Conservation (phyloP, 164 flowering plant genomes). For the Berberis thunbergii region DNA sequence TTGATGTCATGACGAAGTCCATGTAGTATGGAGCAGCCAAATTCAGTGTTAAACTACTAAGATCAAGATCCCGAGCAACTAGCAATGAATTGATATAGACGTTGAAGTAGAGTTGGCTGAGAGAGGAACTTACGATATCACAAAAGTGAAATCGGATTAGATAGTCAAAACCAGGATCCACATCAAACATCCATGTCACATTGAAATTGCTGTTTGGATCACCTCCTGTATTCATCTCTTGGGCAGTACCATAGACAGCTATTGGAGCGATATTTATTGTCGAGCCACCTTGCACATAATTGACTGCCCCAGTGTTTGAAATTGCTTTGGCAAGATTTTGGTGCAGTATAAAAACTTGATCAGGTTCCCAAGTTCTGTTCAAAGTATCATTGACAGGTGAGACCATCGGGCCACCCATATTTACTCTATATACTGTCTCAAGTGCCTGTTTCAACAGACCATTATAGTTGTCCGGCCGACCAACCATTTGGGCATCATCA, state of each 20-base stretch:
- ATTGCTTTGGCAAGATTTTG: slow-evolving; percentile 11
- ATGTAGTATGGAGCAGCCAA: slow-evolving; percentile 18
- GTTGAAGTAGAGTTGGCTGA: slow-evolving; percentile 49
- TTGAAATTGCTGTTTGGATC: slow-evolving; percentile 60
- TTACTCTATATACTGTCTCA: slow-evolving; percentile 74
- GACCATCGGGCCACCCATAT: slow-evolving; percentile 62
- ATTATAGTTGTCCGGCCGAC: neutral
- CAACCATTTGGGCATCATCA: slow-evolving; percentile 15
- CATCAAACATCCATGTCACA: slow-evolving; percentile 73
- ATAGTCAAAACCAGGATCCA: slow-evolving; percentile 67
- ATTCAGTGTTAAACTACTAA: slow-evolving; percentile 31
- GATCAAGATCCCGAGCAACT: slow-evolving; percentile 49
- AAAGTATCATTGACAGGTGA: slow-evolving; percentile 34
- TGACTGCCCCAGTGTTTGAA: slow-evolving; percentile 13
- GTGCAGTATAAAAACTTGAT: slow-evolving; percentile 43
- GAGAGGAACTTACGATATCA: slow-evolving; percentile 36
- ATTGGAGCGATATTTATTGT: slow-evolving; percentile 57
- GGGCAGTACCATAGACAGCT: slow-evolving; percentile 59
- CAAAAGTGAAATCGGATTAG: slow-evolving; percentile 71
- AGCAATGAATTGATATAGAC: slow-evolving; percentile 60
- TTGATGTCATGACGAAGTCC: neutral
- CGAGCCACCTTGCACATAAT: slow-evolving; percentile 43
- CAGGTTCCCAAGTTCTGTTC: slow-evolving; percentile 61
- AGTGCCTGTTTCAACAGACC: slow-evolving; percentile 32
- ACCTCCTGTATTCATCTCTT: slow-evolving; percentile 40